These are phyloP conservation scores for Fusarium temperatum DNA, from an alignment of 2,329 filamentous ascomycete genomes.

Conservation along the genomic window DNA sequence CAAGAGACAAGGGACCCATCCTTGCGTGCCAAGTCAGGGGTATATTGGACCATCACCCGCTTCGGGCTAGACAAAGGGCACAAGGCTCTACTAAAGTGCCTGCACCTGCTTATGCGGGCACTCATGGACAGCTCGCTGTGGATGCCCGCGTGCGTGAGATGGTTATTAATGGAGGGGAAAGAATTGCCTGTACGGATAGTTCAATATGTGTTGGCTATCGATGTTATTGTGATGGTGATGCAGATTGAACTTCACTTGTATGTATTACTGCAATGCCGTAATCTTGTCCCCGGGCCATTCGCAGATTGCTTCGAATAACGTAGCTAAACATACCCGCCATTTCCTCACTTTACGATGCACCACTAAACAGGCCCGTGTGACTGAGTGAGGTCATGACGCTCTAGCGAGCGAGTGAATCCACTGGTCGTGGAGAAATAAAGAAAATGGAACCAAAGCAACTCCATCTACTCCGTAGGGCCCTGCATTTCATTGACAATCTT, in stretches of 20 bases:
- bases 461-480: background rate
- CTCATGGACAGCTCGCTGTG: conserved; percentile 31
- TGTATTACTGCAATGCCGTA: background rate
- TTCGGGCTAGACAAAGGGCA: conserved; percentile 24
- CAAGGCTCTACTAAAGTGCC: conserved; percentile 40
- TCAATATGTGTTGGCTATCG: background rate
- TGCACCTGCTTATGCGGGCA: conserved; percentile 36
- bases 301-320: background rate
- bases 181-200: background rate
- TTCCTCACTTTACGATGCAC: background rate
- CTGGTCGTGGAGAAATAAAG: conserved; percentile 11
- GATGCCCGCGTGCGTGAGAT: conserved; percentile 21
- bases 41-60: conserved; percentile 28
- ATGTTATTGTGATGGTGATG: background rate
- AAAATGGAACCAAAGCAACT: conserved; percentile 24
- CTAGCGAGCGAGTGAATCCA: conserved; percentile 19
- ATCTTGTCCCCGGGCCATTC: background rate
- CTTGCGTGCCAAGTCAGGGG: conserved; percentile 36
- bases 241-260: background rate
- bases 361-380: conserved; percentile 3
- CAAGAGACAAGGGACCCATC: conserved; percentile 9
- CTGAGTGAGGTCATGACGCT: conserved; percentile 32
- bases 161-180: conserved; percentile 15
- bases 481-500: background rate
- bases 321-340: background rate